Evolutionary conservation across 176 grass and related monocot species (phyloP).

Genomic region (Thalia dealbata): DNA sequence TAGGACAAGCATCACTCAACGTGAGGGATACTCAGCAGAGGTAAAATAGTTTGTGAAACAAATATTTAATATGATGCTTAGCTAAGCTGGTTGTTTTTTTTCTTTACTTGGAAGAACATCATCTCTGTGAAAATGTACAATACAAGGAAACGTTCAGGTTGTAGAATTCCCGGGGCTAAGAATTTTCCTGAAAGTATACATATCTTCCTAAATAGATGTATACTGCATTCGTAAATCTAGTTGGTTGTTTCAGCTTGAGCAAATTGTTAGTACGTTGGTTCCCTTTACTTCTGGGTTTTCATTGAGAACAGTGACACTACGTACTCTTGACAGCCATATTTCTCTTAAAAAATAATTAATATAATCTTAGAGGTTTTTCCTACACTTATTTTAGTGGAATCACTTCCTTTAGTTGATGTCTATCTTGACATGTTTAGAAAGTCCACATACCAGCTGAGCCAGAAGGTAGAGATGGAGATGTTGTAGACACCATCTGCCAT

Average conservation of each 20-base stretch:
- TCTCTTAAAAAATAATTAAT: too few species aligned
- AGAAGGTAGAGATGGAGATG: too few species aligned
- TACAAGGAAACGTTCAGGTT: background rate
- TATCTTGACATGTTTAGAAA: too few species aligned
- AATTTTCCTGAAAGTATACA: background rate
- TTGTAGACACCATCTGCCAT: too few species aligned
- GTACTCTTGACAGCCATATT: too few species aligned
- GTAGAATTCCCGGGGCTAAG: background rate
- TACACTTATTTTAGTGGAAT: too few species aligned
- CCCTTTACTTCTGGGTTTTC: too few species aligned
- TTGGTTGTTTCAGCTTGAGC: background rate
- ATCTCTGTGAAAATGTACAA: background rate
- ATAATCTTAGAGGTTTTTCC: too few species aligned
- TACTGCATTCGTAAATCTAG: background rate
- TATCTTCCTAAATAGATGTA: background rate
- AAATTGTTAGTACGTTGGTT: background rate
- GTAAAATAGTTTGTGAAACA: conserved; percentile 1
- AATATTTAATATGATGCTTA: background rate
- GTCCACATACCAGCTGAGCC: too few species aligned
- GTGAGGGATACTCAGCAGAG: conserved; percentile 13
- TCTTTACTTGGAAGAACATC: background rate
- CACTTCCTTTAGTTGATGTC: too few species aligned
- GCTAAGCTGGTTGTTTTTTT: background rate
- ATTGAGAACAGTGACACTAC: too few species aligned
- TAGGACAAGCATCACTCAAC: conserved; percentile 13